A percentile compares a stretch with the other conserved stretches of the same genome.
These are phyloP conservation scores for Novymonas esmeraldas DNA, from an alignment of 208 protist genomes.

Conservation along the genomic window DNA sequence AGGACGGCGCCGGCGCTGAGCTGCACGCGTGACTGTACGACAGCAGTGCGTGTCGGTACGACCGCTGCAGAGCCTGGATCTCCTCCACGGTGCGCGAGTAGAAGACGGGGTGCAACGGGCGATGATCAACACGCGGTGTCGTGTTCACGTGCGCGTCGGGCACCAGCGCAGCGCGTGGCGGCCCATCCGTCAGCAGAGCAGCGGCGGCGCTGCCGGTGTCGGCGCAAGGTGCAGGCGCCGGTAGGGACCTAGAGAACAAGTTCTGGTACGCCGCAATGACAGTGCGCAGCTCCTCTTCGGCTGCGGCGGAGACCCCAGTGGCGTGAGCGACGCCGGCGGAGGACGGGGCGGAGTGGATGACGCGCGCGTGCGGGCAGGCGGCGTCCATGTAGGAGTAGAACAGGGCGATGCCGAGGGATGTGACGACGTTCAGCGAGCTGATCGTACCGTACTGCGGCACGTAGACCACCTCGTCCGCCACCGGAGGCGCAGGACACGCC, in stretches of 20 bases:
- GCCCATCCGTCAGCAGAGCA: background rate
- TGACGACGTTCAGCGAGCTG: conserved; percentile 90
- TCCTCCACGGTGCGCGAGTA: conserved; percentile 14
- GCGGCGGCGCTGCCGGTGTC: background rate
- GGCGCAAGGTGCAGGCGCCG: background rate
- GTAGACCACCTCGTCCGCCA: conserved; percentile 62
- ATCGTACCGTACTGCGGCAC: conserved; percentile 91
- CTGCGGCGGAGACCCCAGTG: background rate
- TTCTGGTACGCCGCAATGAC: conserved; percentile 26
- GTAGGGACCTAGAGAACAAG: conserved; percentile 22
- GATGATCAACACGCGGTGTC: conserved; percentile 58
- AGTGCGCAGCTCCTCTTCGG: conserved; percentile 8
- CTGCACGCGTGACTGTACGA: conserved; percentile 25
- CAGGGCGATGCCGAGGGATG: conserved; percentile 80
- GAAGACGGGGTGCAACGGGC: conserved; percentile 81
- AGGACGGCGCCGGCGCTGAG: background rate
- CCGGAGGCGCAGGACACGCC: background rate
- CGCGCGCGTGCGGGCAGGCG: conserved; percentile 48
- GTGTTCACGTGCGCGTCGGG: conserved; percentile 17
- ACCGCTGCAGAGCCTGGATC: conserved; percentile 15
- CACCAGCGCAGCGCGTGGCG: background rate
- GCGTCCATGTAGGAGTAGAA: conserved; percentile 81
- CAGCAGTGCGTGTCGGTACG: conserved; percentile 41
- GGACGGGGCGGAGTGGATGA: background rate
- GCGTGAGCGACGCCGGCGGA: background rate